Base-by-base conservation (phyloP, 2,329 filamentous ascomycete genomes). In the Clarireedia homoeocarpa region DNA sequence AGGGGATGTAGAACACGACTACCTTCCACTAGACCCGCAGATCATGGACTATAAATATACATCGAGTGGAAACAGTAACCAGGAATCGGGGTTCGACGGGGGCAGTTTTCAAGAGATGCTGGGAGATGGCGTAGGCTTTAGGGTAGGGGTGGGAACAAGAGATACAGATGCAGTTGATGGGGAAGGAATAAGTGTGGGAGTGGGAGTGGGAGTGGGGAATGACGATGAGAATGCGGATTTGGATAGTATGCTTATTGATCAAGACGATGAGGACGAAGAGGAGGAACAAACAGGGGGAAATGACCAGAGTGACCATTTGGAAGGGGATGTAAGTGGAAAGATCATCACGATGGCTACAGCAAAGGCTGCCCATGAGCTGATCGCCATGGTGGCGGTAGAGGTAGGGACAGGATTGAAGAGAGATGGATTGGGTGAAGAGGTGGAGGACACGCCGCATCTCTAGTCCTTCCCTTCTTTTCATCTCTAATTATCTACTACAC, bases 21-120 rank as follows among this genome's bases (percentile, higher is more conserved):
- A 78, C 44, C 73, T 84, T 68, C 80, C 81, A 2, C 74, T 44
- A 15, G 82, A 85, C 58, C 81, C 82, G 2, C 80, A 81, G 39
- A 81, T 85, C 48, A 83, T 84, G 74, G 73, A 77, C 61, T 75
- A 77, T 20, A 55, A 48, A 12, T 48, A 55, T 20, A 23, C 39
- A 24, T 38, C 52, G 15, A 26, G 23, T n/a, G 44, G 24, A 26
- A 55, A 61, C 42, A 48, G 58, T 54, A 53, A 58, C 30, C 38
- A 52, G 6, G 57, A 57, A 14, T 42, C 55, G 9, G 61, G 65
- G 48, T 63, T 60, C 3, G 30, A 34, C 12, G 30, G 10, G 9
- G 30, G 30, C 2, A 34, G 30, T 34, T 66, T 67, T 26, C 64
- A 65, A 15, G 59, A 61, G 5, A 63, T 65, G 63, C 53, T 67